Evolutionary conservation across 495 filamentous ascomycete species (phyloP).

Genomic region (Penicillium bialowiezense): DNA sequence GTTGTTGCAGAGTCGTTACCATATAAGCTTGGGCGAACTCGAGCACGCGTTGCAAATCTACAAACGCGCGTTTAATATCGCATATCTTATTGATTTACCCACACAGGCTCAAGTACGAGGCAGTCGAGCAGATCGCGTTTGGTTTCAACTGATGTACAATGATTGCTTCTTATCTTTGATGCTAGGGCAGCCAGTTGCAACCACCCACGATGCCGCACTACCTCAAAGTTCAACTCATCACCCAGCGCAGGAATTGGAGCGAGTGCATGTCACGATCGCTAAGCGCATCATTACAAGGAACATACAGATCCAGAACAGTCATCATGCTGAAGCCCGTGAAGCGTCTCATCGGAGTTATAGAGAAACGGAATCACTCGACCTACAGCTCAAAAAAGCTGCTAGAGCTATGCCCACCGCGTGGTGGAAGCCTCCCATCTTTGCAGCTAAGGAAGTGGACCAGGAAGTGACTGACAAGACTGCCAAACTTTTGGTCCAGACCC

Average conservation of each 20-base stretch:
- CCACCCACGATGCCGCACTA: slow-evolving; percentile 28
- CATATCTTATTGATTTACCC: slow-evolving; percentile 35
- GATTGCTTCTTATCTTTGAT: slow-evolving; percentile 46
- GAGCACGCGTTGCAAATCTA: slow-evolving; percentile 40
- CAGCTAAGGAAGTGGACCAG: slow-evolving; percentile 8
- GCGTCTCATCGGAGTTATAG: slow-evolving; percentile 31
- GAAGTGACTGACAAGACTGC: slow-evolving; percentile 16
- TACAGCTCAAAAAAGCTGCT: slow-evolving; percentile 37
- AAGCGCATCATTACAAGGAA: slow-evolving; percentile 39
- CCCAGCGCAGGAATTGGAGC: slow-evolving; percentile 29
- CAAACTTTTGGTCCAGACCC: slow-evolving; percentile 42
- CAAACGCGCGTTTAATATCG: slow-evolving; percentile 40
- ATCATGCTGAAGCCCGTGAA: slow-evolving; percentile 9
- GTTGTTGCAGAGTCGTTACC: slow-evolving; percentile 39
- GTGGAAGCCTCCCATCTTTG: slow-evolving; percentile 28
- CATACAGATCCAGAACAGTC: slow-evolving; percentile 37
- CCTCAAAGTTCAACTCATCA: slow-evolving; percentile 19
- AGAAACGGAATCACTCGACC: slow-evolving; percentile 36
- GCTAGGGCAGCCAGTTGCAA: slow-evolving; percentile 43
- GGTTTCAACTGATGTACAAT: slow-evolving; percentile 39
- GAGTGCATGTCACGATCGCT: slow-evolving; percentile 30
- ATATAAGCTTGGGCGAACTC: slow-evolving; percentile 41
- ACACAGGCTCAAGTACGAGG: background rate
- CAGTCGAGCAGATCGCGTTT: slow-evolving; percentile 29
- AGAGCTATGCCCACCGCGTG: slow-evolving; percentile 32